These are phyloP conservation scores for Chlorella variabilis DNA, from an alignment of 163 green algal genomes.

Conservation along the genomic window DNA sequence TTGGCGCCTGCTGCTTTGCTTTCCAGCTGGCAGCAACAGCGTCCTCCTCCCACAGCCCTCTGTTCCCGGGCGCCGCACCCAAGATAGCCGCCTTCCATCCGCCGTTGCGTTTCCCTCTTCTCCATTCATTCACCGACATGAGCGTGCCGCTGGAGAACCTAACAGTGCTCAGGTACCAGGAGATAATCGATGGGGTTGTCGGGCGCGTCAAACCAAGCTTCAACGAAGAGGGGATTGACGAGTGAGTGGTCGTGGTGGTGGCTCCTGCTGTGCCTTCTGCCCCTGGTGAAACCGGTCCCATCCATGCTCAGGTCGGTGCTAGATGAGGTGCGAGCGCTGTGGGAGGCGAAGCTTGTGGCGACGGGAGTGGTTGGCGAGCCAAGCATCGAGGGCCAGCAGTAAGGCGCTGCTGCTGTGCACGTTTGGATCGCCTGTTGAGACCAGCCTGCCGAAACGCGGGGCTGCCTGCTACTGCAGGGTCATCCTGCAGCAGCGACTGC, in stretches of 20 bases:
- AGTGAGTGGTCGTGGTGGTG: conserved; percentile 47
- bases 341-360: conserved; percentile 48
- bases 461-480: background rate
- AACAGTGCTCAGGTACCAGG: conserved; percentile 34
- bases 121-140: too few relatives aligned
- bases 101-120: too few relatives aligned
- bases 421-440: background rate
- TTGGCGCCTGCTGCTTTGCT: too few relatives aligned
- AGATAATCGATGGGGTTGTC: conserved; percentile 49
- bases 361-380: conserved; percentile 39
- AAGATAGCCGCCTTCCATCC: too few relatives aligned
- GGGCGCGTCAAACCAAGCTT: conserved; percentile 51
- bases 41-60: too few relatives aligned
- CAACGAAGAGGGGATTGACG: conserved; percentile 51
- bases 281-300: background rate
- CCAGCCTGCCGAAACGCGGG: background rate
- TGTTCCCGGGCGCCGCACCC: too few relatives aligned
- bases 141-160: too few relatives aligned
- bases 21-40: too few relatives aligned
- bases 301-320: conserved; percentile 43
- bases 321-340: conserved; percentile 52
- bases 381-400: conserved; percentile 23
- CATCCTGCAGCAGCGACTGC: conserved; percentile 29
- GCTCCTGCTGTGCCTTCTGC: too few relatives aligned
- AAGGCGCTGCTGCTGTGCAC: background rate